Conservation (phyloP, 441 rosid species). For the Cnidoscolus chayamansa region DNA sequence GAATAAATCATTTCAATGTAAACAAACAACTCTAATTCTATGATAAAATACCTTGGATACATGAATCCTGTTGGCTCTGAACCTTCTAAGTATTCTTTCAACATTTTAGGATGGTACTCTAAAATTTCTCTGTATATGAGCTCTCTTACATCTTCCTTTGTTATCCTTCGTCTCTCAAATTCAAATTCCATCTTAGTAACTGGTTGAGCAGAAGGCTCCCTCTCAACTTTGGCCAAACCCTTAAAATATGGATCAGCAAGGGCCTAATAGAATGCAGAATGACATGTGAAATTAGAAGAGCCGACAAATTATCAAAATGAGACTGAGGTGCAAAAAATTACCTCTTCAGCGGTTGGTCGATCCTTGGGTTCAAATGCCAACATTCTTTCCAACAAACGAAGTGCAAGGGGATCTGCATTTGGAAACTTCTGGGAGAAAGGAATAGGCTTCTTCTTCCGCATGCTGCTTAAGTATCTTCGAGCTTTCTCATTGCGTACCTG, state of each 20-base stretch:
- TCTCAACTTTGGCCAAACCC: constrained; percentile 91
- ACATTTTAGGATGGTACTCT: constrained; percentile 93
- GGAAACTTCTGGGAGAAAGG: constrained; percentile 88
- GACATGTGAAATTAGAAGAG: constrained; percentile 15
- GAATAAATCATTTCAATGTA: background rate
- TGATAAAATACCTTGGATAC: constrained; percentile 73
- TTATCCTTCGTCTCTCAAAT: constrained; percentile 91
- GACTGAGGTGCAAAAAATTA: constrained; percentile 23
- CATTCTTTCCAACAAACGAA: constrained; percentile 83
- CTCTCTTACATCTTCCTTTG: constrained; percentile 92
- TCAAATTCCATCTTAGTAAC: constrained; percentile 93
- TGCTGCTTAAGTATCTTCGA: constrained; percentile 84
- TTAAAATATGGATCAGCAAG: constrained; percentile 93
- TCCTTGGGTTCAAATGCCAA: constrained; percentile 92
- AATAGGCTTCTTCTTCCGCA: constrained; percentile 83
- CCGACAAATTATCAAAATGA: constrained; percentile 15
- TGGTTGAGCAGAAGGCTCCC: constrained; percentile 97
- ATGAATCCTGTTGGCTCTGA: constrained; percentile 89
- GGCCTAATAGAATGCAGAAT: constrained; percentile 48
- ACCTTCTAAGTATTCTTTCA: constrained; percentile 79
- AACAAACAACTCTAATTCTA: constrained; percentile 2
- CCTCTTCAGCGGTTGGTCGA: constrained; percentile 95
- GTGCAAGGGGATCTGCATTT: constrained; percentile 84
- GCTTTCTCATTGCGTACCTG: constrained; percentile 98
- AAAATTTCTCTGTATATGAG: constrained; percentile 88